Evolutionary conservation across 2,329 filamentous ascomycete species (phyloP).

Genomic region (Fusarium hainanense): DNA sequence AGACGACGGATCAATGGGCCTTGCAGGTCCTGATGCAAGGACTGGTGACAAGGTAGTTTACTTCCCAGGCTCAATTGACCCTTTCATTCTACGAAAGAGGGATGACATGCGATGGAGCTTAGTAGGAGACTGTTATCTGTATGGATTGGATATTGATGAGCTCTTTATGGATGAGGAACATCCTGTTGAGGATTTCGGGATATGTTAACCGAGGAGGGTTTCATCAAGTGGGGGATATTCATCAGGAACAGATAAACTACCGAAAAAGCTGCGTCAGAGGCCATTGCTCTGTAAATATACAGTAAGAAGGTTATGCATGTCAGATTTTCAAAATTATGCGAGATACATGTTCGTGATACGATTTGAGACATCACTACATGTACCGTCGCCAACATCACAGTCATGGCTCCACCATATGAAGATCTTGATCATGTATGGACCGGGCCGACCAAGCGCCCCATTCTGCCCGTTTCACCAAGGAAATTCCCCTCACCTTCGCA

Average conservation of each 20-base stretch:
- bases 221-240: not conserved
- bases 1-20: slow-evolving; percentile 12
- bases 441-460: not conserved
- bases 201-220: not conserved
- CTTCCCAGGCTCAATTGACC: slow-evolving; percentile 2
- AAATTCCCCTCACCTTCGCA: not conserved
- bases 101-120: not conserved
- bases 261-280: not conserved
- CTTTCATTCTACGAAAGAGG: not conserved
- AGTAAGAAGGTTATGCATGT: not conserved
- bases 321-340: not conserved
- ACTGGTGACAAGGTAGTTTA: not conserved
- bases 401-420: not conserved
- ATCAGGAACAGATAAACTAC: not conserved
- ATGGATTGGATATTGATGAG: slow-evolving; percentile 7
- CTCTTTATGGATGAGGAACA: slow-evolving; percentile 9
- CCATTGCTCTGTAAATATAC: no score
- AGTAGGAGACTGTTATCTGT: slow-evolving; percentile 18
- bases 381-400: not conserved
- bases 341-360: not conserved
- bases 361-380: not conserved
- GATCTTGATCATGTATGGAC: not conserved
- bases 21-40: not conserved
- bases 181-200: slow-evolving; percentile 3
- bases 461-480: not conserved